Evolutionary conservation across 2,329 filamentous ascomycete genomes (phyloP).

Genomic region (Alternaria alternata): DNA sequence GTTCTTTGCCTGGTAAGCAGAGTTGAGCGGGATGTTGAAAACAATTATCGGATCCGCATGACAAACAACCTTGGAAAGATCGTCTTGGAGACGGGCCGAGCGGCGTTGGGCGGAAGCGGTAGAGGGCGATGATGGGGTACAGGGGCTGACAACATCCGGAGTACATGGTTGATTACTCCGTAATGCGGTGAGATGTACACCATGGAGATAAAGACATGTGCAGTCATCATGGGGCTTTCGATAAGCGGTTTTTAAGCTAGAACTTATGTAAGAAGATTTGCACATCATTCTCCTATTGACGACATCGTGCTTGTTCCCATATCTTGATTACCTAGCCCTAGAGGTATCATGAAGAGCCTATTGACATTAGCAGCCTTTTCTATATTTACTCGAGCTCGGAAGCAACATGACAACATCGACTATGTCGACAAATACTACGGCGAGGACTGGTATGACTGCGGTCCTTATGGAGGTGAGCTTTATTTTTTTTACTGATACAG

Average conservation of each 20-base stretch:
- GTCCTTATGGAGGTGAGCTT: not conserved
- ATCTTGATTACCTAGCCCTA: not conserved
- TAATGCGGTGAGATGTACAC: not conserved
- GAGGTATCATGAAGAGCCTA: not conserved
- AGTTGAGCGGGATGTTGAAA: not conserved
- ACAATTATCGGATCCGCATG: not conserved
- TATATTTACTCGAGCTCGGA: not conserved
- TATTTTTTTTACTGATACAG: not conserved
- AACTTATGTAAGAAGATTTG: not conserved
- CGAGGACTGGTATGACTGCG: slow-evolving; percentile 4
- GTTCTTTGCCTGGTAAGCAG: not conserved
- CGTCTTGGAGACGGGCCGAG: not conserved
- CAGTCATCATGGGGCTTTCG: not conserved
- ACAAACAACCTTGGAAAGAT: not conserved
- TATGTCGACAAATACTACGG: not conserved
- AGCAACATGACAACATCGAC: not conserved
- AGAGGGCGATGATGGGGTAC: not conserved
- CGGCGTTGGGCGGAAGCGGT: not conserved
- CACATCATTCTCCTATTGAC: not conserved
- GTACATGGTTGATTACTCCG: not conserved
- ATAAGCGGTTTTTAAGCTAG: not conserved
- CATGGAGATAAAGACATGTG: not conserved
- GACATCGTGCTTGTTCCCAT: not conserved
- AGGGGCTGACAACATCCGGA: not conserved
- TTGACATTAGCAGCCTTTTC: not conserved